Evolutionary conservation across 2,329 filamentous ascomycete genomes (phyloP).

Genomic region (Lasiodiplodia citricola): DNA sequence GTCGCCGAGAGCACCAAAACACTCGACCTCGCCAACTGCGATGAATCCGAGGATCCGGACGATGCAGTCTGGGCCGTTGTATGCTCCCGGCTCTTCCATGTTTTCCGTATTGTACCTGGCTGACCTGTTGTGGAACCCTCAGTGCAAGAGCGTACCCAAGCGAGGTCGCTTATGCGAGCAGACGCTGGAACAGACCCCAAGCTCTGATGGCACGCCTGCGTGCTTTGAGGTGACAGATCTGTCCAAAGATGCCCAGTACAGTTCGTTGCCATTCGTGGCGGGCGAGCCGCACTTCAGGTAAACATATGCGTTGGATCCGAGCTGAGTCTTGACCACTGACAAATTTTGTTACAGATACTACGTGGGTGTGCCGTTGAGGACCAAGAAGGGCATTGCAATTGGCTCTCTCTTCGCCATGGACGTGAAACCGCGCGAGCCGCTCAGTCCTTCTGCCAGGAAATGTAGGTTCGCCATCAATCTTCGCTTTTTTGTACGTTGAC

Average conservation of each 20-base stretch:
- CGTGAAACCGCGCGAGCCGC: slow-evolving; percentile 31
- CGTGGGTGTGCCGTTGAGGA: slow-evolving; percentile 40
- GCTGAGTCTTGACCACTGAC: background rate
- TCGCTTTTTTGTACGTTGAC: background rate
- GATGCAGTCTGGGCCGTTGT: slow-evolving; percentile 44
- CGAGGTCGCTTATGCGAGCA: slow-evolving; percentile 42
- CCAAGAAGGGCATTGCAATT: slow-evolving; percentile 40
- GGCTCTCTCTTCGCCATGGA: slow-evolving; percentile 41
- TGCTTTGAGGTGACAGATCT: slow-evolving; percentile 48
- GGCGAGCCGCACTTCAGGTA: slow-evolving; percentile 34
- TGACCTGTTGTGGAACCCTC: background rate
- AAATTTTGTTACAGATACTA: slow-evolving; percentile 34
- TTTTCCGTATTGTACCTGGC: background rate
- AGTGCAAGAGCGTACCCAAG: slow-evolving; percentile 42
- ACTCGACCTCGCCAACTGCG: slow-evolving; percentile 43
- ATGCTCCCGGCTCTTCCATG: background rate
- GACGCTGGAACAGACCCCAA: slow-evolving; percentile 33
- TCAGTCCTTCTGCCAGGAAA: slow-evolving; percentile 28
- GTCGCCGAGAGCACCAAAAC: slow-evolving; percentile 57
- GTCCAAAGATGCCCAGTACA: slow-evolving; percentile 41
- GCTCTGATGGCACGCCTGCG: slow-evolving; percentile 37
- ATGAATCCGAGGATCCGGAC: slow-evolving; percentile 37
- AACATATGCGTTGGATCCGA: background rate
- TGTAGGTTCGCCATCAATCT: slow-evolving; percentile 28
- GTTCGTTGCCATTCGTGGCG: slow-evolving; percentile 36